Conservation (phyloP, 768 basidiomycete species). For the Lactarius indigo region DNA sequence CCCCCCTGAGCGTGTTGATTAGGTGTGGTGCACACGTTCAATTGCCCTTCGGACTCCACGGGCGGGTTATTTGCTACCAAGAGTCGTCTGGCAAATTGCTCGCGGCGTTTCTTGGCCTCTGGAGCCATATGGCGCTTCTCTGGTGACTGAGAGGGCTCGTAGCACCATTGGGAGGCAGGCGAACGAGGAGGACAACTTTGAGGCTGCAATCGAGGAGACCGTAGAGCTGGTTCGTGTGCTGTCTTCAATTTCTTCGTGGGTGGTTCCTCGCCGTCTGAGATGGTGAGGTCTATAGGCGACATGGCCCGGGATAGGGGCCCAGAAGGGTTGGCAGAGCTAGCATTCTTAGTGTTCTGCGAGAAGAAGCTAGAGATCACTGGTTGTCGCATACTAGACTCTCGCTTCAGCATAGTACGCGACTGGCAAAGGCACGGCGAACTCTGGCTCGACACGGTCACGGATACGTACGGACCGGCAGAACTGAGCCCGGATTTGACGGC, state of each 20-base stretch:
- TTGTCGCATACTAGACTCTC: slow-evolving; percentile 20
- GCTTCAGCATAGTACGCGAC: slow-evolving; percentile 1
- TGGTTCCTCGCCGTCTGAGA: slow-evolving; percentile 21
- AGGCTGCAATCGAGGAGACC: neutral
- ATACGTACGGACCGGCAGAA: neutral
- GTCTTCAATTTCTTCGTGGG: slow-evolving; percentile 20
- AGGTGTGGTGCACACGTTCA: neutral
- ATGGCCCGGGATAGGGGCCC: slow-evolving; percentile 5
- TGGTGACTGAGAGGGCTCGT: slow-evolving; percentile 19
- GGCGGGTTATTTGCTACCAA: slow-evolving; percentile 14
- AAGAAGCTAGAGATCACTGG: slow-evolving; percentile 23
- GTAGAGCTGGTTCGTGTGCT: neutral
- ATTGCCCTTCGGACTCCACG: neutral
- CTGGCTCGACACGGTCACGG: neutral
- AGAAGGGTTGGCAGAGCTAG: neutral
- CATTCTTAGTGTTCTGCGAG: neutral
- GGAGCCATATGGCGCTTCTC: slow-evolving; percentile 14
- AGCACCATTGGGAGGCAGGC: slow-evolving; percentile 20
- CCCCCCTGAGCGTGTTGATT: slow-evolving; percentile 11
- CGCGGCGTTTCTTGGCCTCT: slow-evolving; percentile 13
- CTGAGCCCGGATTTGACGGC: neutral
- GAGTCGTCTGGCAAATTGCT: slow-evolving; percentile 20
- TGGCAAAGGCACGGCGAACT: no score
- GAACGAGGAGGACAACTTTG: neutral
- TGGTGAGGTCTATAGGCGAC: slow-evolving; percentile 24